Evolutionary conservation across 2,329 filamentous ascomycete genomes (phyloP), one percentile per base, ranked within the genome.

Genomic region (Aspergillus quadrilineatus): DNA sequence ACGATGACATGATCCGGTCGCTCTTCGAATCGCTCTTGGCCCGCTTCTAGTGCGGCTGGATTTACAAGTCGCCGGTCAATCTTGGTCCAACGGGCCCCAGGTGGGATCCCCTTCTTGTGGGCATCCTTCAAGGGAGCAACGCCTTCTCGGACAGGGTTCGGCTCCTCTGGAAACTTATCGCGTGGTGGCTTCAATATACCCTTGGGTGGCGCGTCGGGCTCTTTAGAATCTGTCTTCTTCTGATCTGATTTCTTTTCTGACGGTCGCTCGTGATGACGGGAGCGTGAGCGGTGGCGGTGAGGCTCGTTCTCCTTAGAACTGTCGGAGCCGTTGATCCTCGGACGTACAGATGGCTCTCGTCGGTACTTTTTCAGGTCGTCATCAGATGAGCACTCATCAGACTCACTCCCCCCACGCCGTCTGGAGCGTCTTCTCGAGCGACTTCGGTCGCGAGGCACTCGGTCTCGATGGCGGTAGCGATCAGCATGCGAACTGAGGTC

Each of bases 1-100:
- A 97, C 92, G 71, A 97, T 96, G 57, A 97, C 92, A 72, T 92
- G 95, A 68, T 96, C 92, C 58, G 92, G 85, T n/a, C 92, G 85
- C 65, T 95, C 89, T 74, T 97, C 93, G 64, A 89, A 97, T 30
- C 93, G 83, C 76, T 97, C 92, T 66, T 94, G 89, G n/a, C 89
- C 89, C 59, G 89, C 83, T 56, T 90, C 89, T 46, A 97, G 77
- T 0, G 92, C 92, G 64, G 93, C 89, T 0, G 92, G 92, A 65
- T 95, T 97, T 66, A 97, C 92, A 54, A 96, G 82, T 63, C 88
- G 86, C 55, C 92, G 86, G 69, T 89, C 90, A 69, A 97, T 92
- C 77, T 94, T 96, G 46, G 92, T 97, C 92, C 92, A 97, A 53
- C 91, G 85, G 34, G 92, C 92, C 56, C 89, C 89, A 0, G 86